A percentile compares a stretch with the other conserved stretches of the same genome.
These are phyloP conservation scores for Oldenlandia corymbosa DNA, from an alignment of 257 asterid genomes.

Conservation along the genomic window DNA sequence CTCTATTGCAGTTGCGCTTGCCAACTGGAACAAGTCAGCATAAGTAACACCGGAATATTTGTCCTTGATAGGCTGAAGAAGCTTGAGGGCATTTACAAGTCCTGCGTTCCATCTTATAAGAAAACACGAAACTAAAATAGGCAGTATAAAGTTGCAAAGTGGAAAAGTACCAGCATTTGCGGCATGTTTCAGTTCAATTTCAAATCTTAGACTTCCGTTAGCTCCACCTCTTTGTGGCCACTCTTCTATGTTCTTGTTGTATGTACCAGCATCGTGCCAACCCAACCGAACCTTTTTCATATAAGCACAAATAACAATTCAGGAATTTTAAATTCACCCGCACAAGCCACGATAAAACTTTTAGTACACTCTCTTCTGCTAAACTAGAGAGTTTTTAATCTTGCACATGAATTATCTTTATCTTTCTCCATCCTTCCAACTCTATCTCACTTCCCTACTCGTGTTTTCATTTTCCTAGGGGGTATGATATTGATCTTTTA, in stretches of 20 bases:
- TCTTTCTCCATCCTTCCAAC: neutral
- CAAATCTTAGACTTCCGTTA: constrained; percentile 94
- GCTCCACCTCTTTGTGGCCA: constrained; percentile 98
- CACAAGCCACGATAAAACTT: neutral
- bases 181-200: constrained; percentile 78
- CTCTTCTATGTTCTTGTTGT: constrained; percentile 77
- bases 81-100: constrained; percentile 91
- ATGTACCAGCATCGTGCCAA: constrained; percentile 99
- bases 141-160: constrained; percentile 7
- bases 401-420: neutral
- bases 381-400: neutral
- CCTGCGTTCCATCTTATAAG: constrained; percentile 57
- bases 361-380: neutral
- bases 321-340: neutral
- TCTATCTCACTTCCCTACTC: neutral
- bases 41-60: constrained; percentile 72
- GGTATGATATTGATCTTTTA: neutral
- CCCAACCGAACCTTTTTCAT: constrained; percentile 79
- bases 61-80: constrained; percentile 91
- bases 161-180: constrained; percentile 86
- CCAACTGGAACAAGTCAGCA: constrained; percentile 93
- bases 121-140: constrained; percentile 12
- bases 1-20: constrained; percentile 97
- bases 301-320: neutral
- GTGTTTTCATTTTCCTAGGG: neutral